Conservation (phyloP, 306 rosid species). For the Citrullus colocynthis region DNA sequence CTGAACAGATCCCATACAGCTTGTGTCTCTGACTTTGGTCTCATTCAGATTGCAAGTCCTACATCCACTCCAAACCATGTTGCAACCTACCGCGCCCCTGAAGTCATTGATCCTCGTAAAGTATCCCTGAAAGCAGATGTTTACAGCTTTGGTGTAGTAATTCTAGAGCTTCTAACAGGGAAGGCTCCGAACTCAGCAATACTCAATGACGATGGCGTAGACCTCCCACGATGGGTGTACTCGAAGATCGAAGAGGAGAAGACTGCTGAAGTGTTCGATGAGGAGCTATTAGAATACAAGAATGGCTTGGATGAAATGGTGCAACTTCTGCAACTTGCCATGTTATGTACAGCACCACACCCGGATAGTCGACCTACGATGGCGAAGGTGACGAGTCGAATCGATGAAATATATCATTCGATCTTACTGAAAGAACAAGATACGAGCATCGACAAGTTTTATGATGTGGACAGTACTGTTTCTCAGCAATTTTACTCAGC, state of each 20-base stretch:
- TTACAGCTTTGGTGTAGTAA: conserved; percentile 85
- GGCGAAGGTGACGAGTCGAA: conserved; percentile 44
- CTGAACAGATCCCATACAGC: conserved; percentile 52
- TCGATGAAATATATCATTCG: conserved; percentile 42
- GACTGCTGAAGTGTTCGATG: conserved; percentile 71
- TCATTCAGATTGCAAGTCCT: conserved; percentile 60
- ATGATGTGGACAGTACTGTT: neutral
- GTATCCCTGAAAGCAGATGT: conserved; percentile 69
- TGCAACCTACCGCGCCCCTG: conserved; percentile 84
- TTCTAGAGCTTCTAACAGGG: conserved; percentile 88
- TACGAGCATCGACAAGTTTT: neutral
- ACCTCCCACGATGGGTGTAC: conserved; percentile 93
- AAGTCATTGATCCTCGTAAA: conserved; percentile 53
- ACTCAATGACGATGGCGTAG: conserved; percentile 72
- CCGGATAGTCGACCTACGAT: conserved; percentile 78
- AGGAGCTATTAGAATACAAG: conserved; percentile 75
- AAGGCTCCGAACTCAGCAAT: conserved; percentile 63
- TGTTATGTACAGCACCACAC: conserved; percentile 55
- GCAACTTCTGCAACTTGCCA: conserved; percentile 65
- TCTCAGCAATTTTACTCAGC: conserved; percentile 7
- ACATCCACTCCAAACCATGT: conserved; percentile 52
- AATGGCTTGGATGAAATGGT: conserved; percentile 87
- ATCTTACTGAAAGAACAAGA: conserved; percentile 22
- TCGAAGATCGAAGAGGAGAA: conserved; percentile 63
- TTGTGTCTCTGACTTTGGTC: conserved; percentile 81